Percentiles rank a stretch among this genome's conserved stretches.
These are phyloP conservation scores for Bipolaris sorokiniana DNA, from an alignment of 2,329 filamentous ascomycete species.

Conservation along the genomic window DNA sequence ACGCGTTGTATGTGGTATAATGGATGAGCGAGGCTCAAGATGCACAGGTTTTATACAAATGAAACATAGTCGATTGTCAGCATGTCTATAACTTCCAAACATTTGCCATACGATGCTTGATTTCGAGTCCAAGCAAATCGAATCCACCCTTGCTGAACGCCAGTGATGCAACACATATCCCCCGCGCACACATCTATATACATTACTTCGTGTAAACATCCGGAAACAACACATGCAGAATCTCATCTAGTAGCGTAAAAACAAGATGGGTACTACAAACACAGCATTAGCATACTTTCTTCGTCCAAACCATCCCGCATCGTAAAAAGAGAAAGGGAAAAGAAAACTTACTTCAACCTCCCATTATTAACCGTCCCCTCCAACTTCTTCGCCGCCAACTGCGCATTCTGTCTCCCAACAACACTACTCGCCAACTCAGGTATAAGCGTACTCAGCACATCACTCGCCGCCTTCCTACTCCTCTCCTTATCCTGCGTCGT, in stretches of 20 bases:
- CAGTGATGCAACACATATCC: conserved; percentile 5
- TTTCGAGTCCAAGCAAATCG: not conserved
- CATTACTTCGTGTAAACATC: conserved; percentile 22
- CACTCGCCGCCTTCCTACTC: conserved; percentile 82
- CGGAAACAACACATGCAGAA: conserved; percentile 54
- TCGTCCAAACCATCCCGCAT: not conserved
- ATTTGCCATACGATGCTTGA: not conserved
- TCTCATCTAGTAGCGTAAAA: conserved; percentile 58
- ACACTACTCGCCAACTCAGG: conserved; percentile 93
- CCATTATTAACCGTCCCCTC: conserved; percentile 92
- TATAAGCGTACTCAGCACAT: conserved; percentile 87
- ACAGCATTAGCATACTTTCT: conserved; percentile 25
- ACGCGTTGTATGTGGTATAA: too few relatives aligned
- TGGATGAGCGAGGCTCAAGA: too few relatives aligned
- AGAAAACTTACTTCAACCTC: conserved; percentile 75
- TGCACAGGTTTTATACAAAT: too few relatives aligned
- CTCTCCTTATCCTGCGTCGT: conserved; percentile 76
- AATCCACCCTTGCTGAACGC: not conserved
- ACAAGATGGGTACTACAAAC: conserved; percentile 55
- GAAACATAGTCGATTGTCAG: too few relatives aligned
- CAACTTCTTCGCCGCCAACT: conserved; percentile 84
- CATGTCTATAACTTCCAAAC: not conserved
- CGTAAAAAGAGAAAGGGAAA: not conserved
- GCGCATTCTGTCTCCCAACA: conserved; percentile 89
- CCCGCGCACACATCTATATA: not conserved